Base-by-base conservation (phyloP, 345 rosid species). In the Nephelium lappaceum region DNA sequence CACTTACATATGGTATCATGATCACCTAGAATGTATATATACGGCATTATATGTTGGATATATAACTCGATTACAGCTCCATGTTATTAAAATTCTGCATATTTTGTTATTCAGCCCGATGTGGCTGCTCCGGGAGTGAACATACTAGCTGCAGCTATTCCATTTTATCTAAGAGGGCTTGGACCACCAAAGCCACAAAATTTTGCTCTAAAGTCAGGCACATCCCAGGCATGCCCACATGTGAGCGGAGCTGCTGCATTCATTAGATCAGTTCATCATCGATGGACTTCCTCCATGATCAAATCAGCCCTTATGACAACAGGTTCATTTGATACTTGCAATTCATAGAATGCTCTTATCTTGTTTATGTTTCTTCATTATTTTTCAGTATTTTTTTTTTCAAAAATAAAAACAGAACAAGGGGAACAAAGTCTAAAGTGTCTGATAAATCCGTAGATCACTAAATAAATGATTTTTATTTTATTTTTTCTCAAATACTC, bases 141-240 rank as follows among this genome's bases (percentile, higher is more conserved):
- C 76, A 92, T 93, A 84, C 84, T 93, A 78, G 98, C 89, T 27
- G 96, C 98, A 15, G 18, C 84, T 42, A 41, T 80, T 77, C 98
- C 98, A 3, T 76, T 72, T 43, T 31, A n/a, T 10, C 86, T 81
- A 21, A 57, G 64, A 19, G 86, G 76, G 62, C 79, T 62, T 36
- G 80, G 77, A 70, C 84, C 82, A 16, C 66, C 79, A 62, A 78
- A 85, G 85, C 81, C 84, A 24, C 55, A 82, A 2, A 71, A 71
- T 16, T 91, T 81, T 79, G 90, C 83, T 70, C 67, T 87, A 58
- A 80, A 16, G 68, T 92, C 98, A 0, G 98, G 98, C 71, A 93
- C 98, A 11, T 93, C 98, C 24, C 89, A 90, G 98, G 92, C 97
- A 57, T 93, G 97, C 84, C 97, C 97, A 78, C 97, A 93, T 78